Conservation (phyloP, 1,284 basidiomycete genomes). For the Leccinum angustisporum region DNA sequence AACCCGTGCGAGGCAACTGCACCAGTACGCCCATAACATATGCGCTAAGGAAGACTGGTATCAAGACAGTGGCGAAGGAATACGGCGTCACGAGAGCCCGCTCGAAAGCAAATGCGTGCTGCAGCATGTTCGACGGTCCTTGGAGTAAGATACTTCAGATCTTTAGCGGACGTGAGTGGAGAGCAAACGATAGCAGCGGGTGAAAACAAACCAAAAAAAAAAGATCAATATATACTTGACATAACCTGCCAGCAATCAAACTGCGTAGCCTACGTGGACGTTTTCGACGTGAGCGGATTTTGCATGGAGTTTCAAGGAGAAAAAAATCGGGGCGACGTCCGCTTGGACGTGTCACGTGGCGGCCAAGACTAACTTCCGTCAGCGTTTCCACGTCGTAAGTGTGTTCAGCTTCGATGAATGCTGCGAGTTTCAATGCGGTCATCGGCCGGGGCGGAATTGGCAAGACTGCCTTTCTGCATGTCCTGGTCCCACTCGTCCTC, state of each 20-base stretch:
- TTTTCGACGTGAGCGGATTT: too few relatives aligned
- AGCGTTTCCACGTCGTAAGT: too few relatives aligned
- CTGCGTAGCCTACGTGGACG: too few relatives aligned
- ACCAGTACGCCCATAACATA: constrained; percentile 33
- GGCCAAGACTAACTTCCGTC: background rate
- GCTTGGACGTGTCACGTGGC: too few relatives aligned
- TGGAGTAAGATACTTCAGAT: background rate
- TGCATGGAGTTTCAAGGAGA: too few relatives aligned
- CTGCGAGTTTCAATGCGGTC: background rate
- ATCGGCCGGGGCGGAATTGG: background rate
- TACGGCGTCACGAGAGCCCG: constrained; percentile 19
- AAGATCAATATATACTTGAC: too few relatives aligned
- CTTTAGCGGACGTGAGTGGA: too few relatives aligned
- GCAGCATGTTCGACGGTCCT: constrained; percentile 10
- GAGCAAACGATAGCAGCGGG: too few relatives aligned
- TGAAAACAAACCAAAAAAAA: too few relatives aligned
- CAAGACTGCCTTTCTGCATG: constrained; percentile 4
- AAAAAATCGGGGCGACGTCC: too few relatives aligned
- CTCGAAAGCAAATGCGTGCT: constrained; percentile 17
- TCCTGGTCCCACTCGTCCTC: constrained; percentile 19
- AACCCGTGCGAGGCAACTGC: constrained; percentile 22
- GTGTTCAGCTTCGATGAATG: background rate
- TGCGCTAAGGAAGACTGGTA: constrained; percentile 17
- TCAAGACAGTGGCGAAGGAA: constrained; percentile 18
- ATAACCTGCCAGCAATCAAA: too few relatives aligned